phyloP scores from a whole-genome alignment of 257 asterid species.

The Jacaranda copaia region DNA sequence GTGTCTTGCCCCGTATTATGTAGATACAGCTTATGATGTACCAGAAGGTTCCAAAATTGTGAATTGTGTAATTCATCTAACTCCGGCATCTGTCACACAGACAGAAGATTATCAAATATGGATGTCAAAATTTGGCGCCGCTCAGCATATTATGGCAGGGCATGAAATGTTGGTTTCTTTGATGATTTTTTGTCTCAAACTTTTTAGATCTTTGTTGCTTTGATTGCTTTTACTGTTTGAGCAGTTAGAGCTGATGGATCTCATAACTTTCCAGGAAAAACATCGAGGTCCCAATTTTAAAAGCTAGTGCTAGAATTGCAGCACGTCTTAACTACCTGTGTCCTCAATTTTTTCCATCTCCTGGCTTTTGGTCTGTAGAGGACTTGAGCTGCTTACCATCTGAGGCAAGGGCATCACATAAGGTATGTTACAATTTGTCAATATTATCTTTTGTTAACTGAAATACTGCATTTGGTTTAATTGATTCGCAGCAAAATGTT shows the following conservation, averaged over 20 bases:
- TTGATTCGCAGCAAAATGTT: not conserved
- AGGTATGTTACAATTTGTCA: slow-evolving; percentile 44
- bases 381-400: slow-evolving; percentile 43
- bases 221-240: slow-evolving; percentile 23
- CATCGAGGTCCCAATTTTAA: slow-evolving; percentile 84
- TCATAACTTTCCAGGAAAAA: slow-evolving; percentile 66
- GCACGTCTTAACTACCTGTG: slow-evolving; percentile 86
- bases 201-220: slow-evolving; percentile 12
- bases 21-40: slow-evolving; percentile 48
- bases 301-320: slow-evolving; percentile 86
- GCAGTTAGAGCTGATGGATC: slow-evolving; percentile 32
- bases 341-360: slow-evolving; percentile 92
- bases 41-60: slow-evolving; percentile 67
- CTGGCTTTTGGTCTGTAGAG: slow-evolving; percentile 82
- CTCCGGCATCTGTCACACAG: slow-evolving; percentile 64
- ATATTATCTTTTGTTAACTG: not conserved
- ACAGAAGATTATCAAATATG: slow-evolving; percentile 68
- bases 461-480: not conserved
- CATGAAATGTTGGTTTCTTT: slow-evolving; percentile 77
- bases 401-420: slow-evolving; percentile 38
- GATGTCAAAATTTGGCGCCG: slow-evolving; percentile 87
- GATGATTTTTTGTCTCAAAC: not conserved
- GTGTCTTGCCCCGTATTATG: slow-evolving; percentile 64
- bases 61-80: slow-evolving; percentile 84
- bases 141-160: slow-evolving; percentile 98